A percentile compares a stretch with the other conserved stretches of the same genome.
These are phyloP conservation scores for Aotearoamyces nothofagi DNA, from an alignment of 2,329 filamentous ascomycete species.

Conservation along the genomic window DNA sequence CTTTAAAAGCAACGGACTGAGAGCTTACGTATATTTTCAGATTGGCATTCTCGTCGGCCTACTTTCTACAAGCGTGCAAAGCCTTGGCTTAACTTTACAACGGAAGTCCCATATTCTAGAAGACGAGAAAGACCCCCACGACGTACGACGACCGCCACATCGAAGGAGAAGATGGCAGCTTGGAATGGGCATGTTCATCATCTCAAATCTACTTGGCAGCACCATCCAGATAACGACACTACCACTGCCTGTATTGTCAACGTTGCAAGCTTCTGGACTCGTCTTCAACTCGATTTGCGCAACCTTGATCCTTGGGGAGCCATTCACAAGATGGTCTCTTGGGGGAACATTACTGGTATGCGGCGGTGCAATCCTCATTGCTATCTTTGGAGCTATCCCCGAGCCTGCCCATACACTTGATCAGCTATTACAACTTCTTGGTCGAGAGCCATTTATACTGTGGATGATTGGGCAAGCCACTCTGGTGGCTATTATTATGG, in stretches of 20 bases:
- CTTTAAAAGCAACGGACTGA: constrained; percentile 1
- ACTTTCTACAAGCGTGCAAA: constrained; percentile 86
- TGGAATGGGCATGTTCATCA: constrained; percentile 93
- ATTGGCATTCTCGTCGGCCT: constrained; percentile 88
- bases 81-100: constrained; percentile 85
- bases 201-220: constrained; percentile 87
- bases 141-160: constrained; percentile 74
- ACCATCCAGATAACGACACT: constrained; percentile 96
- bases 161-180: constrained; percentile 87
- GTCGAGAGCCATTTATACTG: constrained; percentile 58
- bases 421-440: constrained; percentile 66
- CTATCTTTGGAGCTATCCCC: constrained; percentile 82
- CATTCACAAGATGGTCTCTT: constrained; percentile 88
- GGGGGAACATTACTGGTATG: constrained; percentile 82
- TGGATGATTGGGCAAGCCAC: constrained; percentile 79
- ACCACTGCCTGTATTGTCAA: constrained; percentile 85
- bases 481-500: constrained; percentile 53
- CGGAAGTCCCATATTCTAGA: constrained; percentile 97
- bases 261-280: constrained; percentile 84
- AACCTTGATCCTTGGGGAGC: constrained; percentile 79
- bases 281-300: constrained; percentile 99
- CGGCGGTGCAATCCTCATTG: constrained; percentile 77
- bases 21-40: constrained; percentile 27
- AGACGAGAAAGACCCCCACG: constrained; percentile 74
- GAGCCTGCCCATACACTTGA: constrained; percentile 80